A percentile compares a stretch with the other conserved stretches of the same genome.
Evolutionary conservation across 2,329 filamentous ascomycete species (phyloP).

Genomic region (Neoscytalidium dimidiatum): DNA sequence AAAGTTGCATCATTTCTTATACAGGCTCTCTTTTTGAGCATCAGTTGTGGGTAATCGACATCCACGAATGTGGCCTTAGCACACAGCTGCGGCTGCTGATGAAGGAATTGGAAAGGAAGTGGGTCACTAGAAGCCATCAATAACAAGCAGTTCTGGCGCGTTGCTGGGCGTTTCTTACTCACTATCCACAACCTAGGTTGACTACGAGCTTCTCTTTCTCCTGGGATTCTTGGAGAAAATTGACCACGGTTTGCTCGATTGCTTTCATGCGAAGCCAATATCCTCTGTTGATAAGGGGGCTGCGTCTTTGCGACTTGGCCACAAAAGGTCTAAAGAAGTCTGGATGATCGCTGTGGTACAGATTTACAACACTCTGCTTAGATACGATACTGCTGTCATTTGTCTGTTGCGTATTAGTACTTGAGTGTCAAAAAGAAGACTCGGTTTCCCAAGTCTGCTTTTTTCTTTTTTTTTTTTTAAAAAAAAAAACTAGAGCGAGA

Average conservation of each 20-base stretch:
- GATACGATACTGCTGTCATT: constrained; percentile 92
- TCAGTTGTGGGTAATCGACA: constrained; percentile 81
- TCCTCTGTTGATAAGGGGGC: constrained; percentile 87
- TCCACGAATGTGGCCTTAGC: constrained; percentile 71
- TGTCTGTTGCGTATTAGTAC: constrained; percentile 56
- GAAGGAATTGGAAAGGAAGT: constrained; percentile 79
- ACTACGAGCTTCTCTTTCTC: constrained; percentile 70
- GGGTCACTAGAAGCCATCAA: constrained; percentile 66
- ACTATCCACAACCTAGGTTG: constrained; percentile 90
- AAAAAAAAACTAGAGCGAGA: background rate
- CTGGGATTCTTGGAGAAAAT: constrained; percentile 65
- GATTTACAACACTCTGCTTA: constrained; percentile 86
- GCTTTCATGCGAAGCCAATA: constrained; percentile 86
- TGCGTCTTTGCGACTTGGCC: constrained; percentile 75
- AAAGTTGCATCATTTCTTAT: constrained; percentile 64
- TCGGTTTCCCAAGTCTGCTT: too few relatives aligned
- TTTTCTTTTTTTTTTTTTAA: too few relatives aligned
- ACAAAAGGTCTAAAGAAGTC: constrained; percentile 91
- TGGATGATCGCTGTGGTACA: constrained; percentile 76
- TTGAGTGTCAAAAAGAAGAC: too few relatives aligned
- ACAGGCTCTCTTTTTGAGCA: constrained; percentile 70
- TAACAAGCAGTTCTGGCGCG: background rate
- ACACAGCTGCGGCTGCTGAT: constrained; percentile 63
- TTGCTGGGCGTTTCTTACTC: constrained; percentile 47
- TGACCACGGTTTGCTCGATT: constrained; percentile 71